Evolutionary conservation across 2,329 filamentous ascomycete genomes (phyloP), one percentile per base, ranked within the genome.

Genomic region (Cladosporium halotolerans): DNA sequence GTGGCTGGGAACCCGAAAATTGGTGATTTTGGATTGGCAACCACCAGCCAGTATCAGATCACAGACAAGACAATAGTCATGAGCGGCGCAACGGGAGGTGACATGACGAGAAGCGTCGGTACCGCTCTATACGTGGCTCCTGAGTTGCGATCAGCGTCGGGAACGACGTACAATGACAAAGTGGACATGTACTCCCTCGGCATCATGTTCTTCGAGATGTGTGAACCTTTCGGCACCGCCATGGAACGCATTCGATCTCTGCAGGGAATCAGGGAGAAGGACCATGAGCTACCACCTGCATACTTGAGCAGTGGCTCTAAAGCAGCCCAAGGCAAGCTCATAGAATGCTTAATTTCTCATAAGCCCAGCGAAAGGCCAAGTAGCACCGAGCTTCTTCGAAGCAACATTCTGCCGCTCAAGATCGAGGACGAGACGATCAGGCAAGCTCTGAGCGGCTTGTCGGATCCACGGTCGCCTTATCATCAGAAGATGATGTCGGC

Each of bases 141-240:
- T 0, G 93, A 99, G 69, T 82, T 99, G 53, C 84, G 87, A 55
- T 89, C 88, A 1, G 80, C 80, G 5, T 84, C 84, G 5, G 80
- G 80, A 32, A 86, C 86, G 3, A 84, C 84, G 57, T 97, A 97
- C 68, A 95, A 88, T 55, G 85, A 89, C 54, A 97, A 96, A 70
- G 91, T 97, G 1, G 93, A 99, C 79, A 97, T 99, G 92, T 99
- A 93, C 67, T 96, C 92, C 0, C 77, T 99, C 40, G 93, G 93
- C 0, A 88, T 99, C 58, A 97, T 99, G 54, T 95, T 99, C 72
- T 97, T 96, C 61, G 93, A 99, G 70, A 99, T 99, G 93, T 95
- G 88, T 64, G 76, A 81, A 59, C 73, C 78, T 3, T 70, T 85
- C 42, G 73, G 73, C 14, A 85, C 83, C 1, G 76, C 73, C 2